Evolutionary conservation across 371 early-diverging fungal genomes (phyloP).

Genomic region (Fennellomyces sp.): DNA sequence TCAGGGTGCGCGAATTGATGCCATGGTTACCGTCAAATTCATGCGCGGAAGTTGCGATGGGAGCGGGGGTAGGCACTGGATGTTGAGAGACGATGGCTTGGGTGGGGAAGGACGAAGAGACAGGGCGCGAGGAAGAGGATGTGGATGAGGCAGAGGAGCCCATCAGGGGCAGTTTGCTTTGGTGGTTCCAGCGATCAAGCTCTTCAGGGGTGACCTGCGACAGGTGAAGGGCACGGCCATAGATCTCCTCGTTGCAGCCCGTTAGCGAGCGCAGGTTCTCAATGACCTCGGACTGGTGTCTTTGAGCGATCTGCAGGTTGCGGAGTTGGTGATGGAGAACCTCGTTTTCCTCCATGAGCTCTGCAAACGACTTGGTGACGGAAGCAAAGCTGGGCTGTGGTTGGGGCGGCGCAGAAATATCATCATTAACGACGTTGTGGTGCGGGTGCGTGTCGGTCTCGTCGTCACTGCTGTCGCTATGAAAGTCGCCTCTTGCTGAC

Average conservation of each 20-base stretch:
- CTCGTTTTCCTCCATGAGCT: slow-evolving; percentile 54
- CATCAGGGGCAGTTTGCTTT: neutral
- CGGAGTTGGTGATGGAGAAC: slow-evolving; percentile 41
- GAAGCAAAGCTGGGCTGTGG: slow-evolving; percentile 54
- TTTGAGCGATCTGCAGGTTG: slow-evolving; percentile 38
- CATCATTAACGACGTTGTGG: slow-evolving; percentile 43
- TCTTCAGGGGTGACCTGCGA: slow-evolving; percentile 28
- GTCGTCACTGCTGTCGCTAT: slow-evolving; percentile 39
- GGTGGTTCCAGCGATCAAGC: slow-evolving; percentile 16
- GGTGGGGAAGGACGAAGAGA: neutral
- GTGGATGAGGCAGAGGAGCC: neutral
- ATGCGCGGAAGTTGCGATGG: neutral
- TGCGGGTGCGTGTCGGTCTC: slow-evolving; percentile 17
- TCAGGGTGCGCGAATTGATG: slow-evolving; percentile 37
- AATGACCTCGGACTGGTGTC: slow-evolving; percentile 47
- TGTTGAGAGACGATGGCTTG: neutral
- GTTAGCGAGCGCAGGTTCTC: slow-evolving; percentile 38
- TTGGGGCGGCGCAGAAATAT: slow-evolving; percentile 54
- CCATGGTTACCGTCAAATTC: neutral
- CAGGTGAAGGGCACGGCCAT: slow-evolving; percentile 36
- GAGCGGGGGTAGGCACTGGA: neutral
- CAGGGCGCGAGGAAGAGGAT: no score
- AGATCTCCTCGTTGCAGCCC: slow-evolving; percentile 36
- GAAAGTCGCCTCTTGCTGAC: slow-evolving; percentile 42
- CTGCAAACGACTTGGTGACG: slow-evolving; percentile 48